Evolutionary conservation across 768 basidiomycete genomes (phyloP).

Genomic region (Trametopsis cervina): DNA sequence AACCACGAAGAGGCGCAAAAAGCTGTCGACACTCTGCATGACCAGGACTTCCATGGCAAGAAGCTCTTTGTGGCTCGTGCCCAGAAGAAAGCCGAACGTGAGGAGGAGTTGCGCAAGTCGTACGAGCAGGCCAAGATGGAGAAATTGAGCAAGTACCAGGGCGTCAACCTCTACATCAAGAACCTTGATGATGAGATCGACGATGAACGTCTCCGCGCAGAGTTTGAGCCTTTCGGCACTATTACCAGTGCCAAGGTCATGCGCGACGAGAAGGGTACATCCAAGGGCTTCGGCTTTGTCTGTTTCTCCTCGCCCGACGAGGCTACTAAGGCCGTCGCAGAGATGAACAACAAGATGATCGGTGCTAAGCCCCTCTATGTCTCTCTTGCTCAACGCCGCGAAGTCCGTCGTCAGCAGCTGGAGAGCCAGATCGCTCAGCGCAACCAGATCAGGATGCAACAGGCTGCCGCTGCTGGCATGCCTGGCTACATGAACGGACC

Average conservation of each 20-base stretch:
- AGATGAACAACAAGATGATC: constrained; percentile 99
- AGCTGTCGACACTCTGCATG: constrained; percentile 88
- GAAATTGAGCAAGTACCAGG: constrained; percentile 96
- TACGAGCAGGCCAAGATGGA: constrained; percentile 97
- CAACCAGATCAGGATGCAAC: constrained; percentile 94
- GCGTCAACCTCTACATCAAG: constrained; percentile 99
- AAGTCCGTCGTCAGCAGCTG: constrained; percentile 95
- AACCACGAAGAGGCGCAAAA: constrained; percentile 85
- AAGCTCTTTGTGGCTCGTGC: constrained; percentile 95
- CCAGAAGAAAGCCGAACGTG: constrained; percentile 97
- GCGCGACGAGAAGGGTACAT: constrained; percentile 90
- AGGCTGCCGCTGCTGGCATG: constrained; percentile 83
- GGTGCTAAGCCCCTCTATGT: constrained; percentile 98
- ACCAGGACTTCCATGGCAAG: constrained; percentile 75
- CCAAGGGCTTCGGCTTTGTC: constrained; percentile 98
- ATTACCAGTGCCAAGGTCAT: constrained; percentile 99
- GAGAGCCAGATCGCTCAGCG: constrained; percentile 99
- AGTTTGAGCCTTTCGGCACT: constrained; percentile 94
- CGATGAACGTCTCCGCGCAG: constrained; percentile 92
- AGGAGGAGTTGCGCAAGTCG: constrained; percentile 88
- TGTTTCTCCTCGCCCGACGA: constrained; percentile 98
- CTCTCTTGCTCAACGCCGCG: constrained; percentile 95
- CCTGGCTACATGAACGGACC: constrained; percentile 82
- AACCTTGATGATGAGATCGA: constrained; percentile 98
- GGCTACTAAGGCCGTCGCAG: constrained; percentile 97